Conservation (phyloP, 345 rosid species). For the Syzygium oleosum region DNA sequence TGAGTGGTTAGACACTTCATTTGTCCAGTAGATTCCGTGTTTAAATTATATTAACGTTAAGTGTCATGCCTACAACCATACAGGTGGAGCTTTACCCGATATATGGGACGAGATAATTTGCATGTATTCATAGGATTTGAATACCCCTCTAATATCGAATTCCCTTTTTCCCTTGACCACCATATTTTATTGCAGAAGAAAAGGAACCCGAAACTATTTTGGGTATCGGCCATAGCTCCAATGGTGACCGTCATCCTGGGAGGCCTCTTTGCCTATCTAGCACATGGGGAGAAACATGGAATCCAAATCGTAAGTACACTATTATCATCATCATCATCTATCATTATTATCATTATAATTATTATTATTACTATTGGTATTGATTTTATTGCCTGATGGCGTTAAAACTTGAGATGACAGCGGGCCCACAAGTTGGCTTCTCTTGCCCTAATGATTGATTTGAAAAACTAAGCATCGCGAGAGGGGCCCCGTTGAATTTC, state of each 20-base stretch:
- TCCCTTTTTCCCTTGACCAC: background rate
- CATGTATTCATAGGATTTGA: background rate
- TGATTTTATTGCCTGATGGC: background rate
- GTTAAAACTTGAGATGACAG: background rate
- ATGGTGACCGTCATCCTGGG: constrained; percentile 63
- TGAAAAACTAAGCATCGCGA: background rate
- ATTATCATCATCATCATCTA: background rate
- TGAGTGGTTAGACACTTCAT: background rate
- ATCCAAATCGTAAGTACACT: constrained; percentile 48
- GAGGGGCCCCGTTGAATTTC: background rate
- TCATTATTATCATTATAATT: background rate
- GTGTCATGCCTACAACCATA: background rate
- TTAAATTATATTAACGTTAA: background rate
- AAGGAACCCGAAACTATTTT: constrained; percentile 67
- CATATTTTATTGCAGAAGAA: constrained; percentile 29
- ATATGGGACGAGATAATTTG: background rate
- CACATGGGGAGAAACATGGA: constrained; percentile 44
- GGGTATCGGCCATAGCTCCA: constrained; percentile 87
- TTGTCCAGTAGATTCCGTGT: background rate
- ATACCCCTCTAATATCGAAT: background rate
- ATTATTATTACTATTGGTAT: background rate
- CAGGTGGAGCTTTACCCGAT: background rate
- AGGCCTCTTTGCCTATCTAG: constrained; percentile 55
- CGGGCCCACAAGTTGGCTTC: background rate
- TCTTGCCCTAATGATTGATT: background rate